A percentile compares a stretch with the other conserved stretches of the same genome.
Evolutionary conservation across 2,329 filamentous ascomycete species (phyloP).

Genomic region (Colletotrichum lupini): DNA sequence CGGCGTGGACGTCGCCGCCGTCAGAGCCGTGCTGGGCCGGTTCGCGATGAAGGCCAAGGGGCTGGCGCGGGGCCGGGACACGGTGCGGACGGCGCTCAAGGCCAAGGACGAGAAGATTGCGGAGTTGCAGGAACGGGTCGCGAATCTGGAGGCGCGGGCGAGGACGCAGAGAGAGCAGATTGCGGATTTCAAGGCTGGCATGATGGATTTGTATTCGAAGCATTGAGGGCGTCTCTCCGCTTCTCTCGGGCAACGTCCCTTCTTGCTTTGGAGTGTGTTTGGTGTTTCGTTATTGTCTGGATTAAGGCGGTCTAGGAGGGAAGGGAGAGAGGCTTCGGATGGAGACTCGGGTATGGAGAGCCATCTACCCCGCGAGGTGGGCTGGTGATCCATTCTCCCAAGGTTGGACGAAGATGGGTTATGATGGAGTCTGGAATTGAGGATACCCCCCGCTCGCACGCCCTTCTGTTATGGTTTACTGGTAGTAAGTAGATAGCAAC

Average conservation of each 20-base stretch:
- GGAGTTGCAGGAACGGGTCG: constrained; percentile 49
- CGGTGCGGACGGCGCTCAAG: constrained; percentile 70
- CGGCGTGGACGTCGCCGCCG: constrained; percentile 48
- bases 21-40: constrained; percentile 60
- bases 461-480: neutral
- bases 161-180: constrained; percentile 45
- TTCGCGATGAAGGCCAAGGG: constrained; percentile 71
- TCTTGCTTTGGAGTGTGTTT: neutral
- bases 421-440: neutral
- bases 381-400: too few relatives aligned
- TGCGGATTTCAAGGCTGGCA: constrained; percentile 49
- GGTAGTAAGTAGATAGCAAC: neutral
- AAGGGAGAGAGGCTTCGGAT: neutral
- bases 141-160: constrained; percentile 52
- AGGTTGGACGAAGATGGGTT: neutral
- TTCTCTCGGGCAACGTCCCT: neutral
- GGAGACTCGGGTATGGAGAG: too few relatives aligned
- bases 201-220: constrained; percentile 47
- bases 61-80: constrained; percentile 72
- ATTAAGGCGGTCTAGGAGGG: neutral
- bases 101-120: constrained; percentile 65
- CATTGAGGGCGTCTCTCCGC: constrained; percentile 17
- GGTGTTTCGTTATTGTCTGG: neutral
- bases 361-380: too few relatives aligned
- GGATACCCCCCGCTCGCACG: constrained; percentile 2